Evolutionary conservation across 352 stramenopile genomes (phyloP), one percentile per base, ranked within the genome.

Genomic region (Phytophthora quininea): DNA sequence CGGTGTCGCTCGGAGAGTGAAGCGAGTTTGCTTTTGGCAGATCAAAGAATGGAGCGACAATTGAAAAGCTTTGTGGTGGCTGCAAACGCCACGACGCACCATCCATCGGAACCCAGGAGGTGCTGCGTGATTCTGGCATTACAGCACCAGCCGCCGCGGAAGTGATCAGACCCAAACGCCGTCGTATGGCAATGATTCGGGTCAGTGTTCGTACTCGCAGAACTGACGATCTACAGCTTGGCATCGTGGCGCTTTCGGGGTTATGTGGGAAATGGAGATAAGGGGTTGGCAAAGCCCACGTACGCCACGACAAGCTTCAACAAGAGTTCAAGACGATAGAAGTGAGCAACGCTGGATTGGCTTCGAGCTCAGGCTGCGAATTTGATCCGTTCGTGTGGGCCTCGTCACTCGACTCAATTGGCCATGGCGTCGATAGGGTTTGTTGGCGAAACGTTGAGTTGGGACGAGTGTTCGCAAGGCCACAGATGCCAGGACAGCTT

Each of bases 1-100:
- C 59, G 59, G 19, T 24, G 45, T 58, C 43, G 43, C 3, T 49
- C 43, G 9, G 42, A 49, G 29, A 50, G 15, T 19, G 54, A 55
- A 68, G 65, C 63, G 60, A 54, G 54, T 37, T 73, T 59, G 61
- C 19, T 24, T 53, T 50, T 55, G 24, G 54, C 24, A 74, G 69
- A 70, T 58, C 38, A 8, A 31, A 52, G 52, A 67, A 19, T 65
- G 66, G 52, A 11, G 9, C 29, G n/a, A 19, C 27, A 7, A 19
- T 15, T 37, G 47, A 38, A 3, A 6, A 19, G 12, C 43, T 53
- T 2, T 1, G 4, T 53, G 47, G 47, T 53, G 40, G 7, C 27
- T 50, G 50, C 12, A 55, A 62, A 38, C 7, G 11, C 19, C 27
- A 60, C 53, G 58, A 50, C 59, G 65, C 59, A 53, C 48, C 30